phyloP scores from a whole-genome alignment of 257 asterid species.

The Ilex aquifolium region DNA sequence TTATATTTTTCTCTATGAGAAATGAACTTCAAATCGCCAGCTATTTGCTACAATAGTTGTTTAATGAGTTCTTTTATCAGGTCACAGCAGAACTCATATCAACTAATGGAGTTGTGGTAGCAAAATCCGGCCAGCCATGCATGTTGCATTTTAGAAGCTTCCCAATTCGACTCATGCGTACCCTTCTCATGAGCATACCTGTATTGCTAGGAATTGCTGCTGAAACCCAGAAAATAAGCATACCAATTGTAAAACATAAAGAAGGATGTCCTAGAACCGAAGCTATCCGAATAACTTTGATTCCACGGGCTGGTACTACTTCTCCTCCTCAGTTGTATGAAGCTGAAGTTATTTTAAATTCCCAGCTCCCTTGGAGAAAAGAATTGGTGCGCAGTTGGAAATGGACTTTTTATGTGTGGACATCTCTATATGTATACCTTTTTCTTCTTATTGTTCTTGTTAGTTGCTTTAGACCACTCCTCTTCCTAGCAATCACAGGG shows the following conservation, averaged over 20 bases:
- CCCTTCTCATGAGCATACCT: constrained; percentile 55
- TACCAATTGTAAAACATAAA: constrained; percentile 54
- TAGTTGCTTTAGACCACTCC: constrained; percentile 43
- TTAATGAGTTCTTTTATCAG: constrained; percentile 19
- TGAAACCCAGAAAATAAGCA: constrained; percentile 49
- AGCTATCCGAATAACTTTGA: constrained; percentile 39
- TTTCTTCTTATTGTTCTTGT: constrained; percentile 34
- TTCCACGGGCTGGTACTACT: constrained; percentile 57
- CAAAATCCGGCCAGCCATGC: constrained; percentile 60
- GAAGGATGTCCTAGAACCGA: constrained; percentile 46
- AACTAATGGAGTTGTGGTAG: constrained; percentile 29
- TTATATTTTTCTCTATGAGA: too few species aligned
- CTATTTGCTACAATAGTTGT: not conserved
- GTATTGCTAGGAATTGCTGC: constrained; percentile 44
- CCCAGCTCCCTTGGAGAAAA: constrained; percentile 58
- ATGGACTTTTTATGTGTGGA: constrained; percentile 66
- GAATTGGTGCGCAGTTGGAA: constrained; percentile 59
- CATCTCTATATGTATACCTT: constrained; percentile 39
- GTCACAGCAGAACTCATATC: constrained; percentile 55
- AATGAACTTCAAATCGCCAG: too few species aligned
- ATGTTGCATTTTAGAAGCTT: constrained; percentile 62
- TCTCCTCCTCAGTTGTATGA: constrained; percentile 64
- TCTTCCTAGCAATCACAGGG: constrained; percentile 23
- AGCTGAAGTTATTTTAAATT: constrained; percentile 38
- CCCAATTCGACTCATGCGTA: constrained; percentile 60